These are phyloP conservation scores for Phallus indusiatus DNA, from an alignment of 768 basidiomycete species.

Conservation along the genomic window DNA sequence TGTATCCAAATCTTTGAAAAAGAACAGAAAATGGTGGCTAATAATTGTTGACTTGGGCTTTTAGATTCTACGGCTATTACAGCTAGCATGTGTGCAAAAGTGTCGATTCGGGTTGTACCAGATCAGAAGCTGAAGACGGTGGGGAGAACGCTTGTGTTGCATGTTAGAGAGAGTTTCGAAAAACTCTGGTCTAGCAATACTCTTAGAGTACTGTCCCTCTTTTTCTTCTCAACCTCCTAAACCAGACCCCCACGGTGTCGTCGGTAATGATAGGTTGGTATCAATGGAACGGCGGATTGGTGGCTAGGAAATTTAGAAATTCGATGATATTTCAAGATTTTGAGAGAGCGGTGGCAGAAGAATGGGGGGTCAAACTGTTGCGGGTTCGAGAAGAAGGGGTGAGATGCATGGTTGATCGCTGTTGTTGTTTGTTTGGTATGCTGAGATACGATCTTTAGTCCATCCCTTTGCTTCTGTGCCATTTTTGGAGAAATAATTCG, in stretches of 20 bases:
- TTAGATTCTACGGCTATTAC: conserved; percentile 86
- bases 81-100: conserved; percentile 66
- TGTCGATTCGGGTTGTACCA: conserved; percentile 90
- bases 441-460: conserved; percentile 39
- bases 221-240: background rate
- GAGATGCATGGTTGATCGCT: conserved; percentile 27
- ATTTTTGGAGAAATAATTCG: conserved; percentile 85
- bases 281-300: conserved; percentile 87
- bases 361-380: conserved; percentile 82
- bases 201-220: conserved; percentile 50
- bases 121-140: conserved; percentile 78
- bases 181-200: conserved; percentile 57
- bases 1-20: too few relatives aligned
- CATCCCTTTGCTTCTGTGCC: conserved; percentile 91
- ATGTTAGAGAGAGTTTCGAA: conserved; percentile 51
- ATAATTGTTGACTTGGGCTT: background rate
- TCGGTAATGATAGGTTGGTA: conserved; percentile 48
- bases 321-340: conserved; percentile 81
- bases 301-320: conserved; percentile 88
- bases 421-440: background rate
- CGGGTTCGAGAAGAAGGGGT: conserved; percentile 92
- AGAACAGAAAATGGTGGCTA: background rate
- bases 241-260: background rate
- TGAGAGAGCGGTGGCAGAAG: conserved; percentile 70
- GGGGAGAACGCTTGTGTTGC: conserved; percentile 45